Evolutionary conservation across 1,284 basidiomycete genomes (phyloP), one percentile per base, ranked within the genome.

Genomic region (Cutaneotrichosporon dermatis): DNA sequence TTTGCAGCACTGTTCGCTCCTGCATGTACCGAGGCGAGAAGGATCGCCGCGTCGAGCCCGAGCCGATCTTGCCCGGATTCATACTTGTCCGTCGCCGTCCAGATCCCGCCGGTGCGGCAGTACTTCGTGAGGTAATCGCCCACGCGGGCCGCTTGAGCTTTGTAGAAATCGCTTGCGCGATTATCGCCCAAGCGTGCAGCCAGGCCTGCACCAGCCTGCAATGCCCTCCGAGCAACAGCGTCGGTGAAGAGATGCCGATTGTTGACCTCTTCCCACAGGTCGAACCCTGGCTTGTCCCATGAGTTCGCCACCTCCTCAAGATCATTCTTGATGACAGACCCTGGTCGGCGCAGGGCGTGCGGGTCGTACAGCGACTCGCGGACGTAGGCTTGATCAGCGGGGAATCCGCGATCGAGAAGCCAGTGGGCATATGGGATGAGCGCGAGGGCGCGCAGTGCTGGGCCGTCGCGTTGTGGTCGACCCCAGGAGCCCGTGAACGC

Each of bases 381-480:
- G 55, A 81, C 71, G 64, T 75, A 81, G 0, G 56, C 45, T 3
- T 63, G n/a, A 59, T 79, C 77, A n/a, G 65, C 54, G 3, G 65
- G 61, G 25, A 53, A 66, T 8, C 65, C 74, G 3, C 73, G 66
- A 52, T 80, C 70, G 9, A 82, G 74, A 3, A 80, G 68, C 62
- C 72, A 75, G 15, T 75, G 62, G 0, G 80, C 80, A 57, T 80
- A 81, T 0, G 73, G 73, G 34, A 75, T 76, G 9, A 81, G 60
- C 0, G 79, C 69, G 12, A 81, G 68, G 0, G 79, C 78, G 43
- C 82, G 70, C 1, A 81, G 69, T 2, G 80, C 80, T 0, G 82
- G 81, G 0, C 82, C 82, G 56, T 83, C 82, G 25, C 74, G 64
- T 55, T 82, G 81, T 3, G 81, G 81, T 56, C 81, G 59, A 4